Evolutionary conservation across 495 filamentous ascomycete species (phyloP), one percentile per base, ranked within the genome.

Genomic region (Clavariopsis aquatica): DNA sequence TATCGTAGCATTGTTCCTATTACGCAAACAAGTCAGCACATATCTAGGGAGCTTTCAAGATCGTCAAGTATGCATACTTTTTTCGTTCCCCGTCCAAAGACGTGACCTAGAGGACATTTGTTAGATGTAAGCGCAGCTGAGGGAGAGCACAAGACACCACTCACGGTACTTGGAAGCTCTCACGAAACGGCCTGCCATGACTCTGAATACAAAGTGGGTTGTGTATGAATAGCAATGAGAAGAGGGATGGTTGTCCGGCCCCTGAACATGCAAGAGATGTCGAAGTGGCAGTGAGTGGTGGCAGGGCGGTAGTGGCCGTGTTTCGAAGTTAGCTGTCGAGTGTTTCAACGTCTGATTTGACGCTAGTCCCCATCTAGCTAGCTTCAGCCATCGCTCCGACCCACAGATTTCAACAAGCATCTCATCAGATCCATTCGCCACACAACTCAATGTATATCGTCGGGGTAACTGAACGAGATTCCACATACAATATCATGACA

Each of bases 141-240:
- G 60, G 55, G 66, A 62, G 68, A 60, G 47, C 56, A 69, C 66
- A 59, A 59, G 57, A 66, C 62, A 83, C 93, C 82, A 43, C 38
- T 43, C 81, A 97, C 95, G 92, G 81, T 97, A 98, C 78, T 98
- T 98, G 72, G 93, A 97, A 76, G 92, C 88, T 80, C 94, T 88
- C 77, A 98, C 95, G 79, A 98, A 98, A 77, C 94, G 91, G 75
- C 92, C 92, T 75, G 93, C 87, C 94, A 98, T 98, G 31, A 1
- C 23, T 15, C 72, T 41, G 38, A 29, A 49, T 31, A 54, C 54
- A 55, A 29, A 55, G 41, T 31, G 53, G 43, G 23, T 22, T 27
- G 31, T 19, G 2, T 52, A 4, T 6, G 29, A 20, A 27, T 20
- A 61, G 28, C 58, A 60, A 52, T 52, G 28, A 1, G 28, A 52